Evolutionary conservation across 495 filamentous ascomycete genomes (phyloP).

Genomic region (Lasiosphaeria miniovina): DNA sequence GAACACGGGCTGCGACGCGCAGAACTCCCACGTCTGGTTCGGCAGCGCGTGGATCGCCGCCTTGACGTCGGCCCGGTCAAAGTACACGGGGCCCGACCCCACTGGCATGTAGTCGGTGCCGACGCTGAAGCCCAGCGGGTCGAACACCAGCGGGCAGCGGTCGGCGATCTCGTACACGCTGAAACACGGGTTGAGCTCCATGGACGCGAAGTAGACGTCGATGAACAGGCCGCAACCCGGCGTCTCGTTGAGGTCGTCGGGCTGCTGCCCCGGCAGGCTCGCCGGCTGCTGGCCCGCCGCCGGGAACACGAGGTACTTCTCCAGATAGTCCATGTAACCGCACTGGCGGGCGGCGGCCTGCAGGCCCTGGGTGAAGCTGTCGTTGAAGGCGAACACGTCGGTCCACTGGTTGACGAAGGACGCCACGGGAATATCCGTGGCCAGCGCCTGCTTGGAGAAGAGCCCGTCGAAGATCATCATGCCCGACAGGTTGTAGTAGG

Average conservation of each 20-base stretch:
- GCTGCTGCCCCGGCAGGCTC: slow-evolving; percentile 23
- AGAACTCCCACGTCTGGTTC: slow-evolving; percentile 59
- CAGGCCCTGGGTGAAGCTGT: slow-evolving; percentile 60
- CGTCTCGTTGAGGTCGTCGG: slow-evolving; percentile 26
- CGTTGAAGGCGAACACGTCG: slow-evolving; percentile 64
- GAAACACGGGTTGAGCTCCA: slow-evolving; percentile 75
- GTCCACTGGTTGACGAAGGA: slow-evolving; percentile 64
- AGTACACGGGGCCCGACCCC: slow-evolving; percentile 61
- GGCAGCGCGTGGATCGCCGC: slow-evolving; percentile 65
- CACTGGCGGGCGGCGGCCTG: slow-evolving; percentile 58
- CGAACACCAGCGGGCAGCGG: slow-evolving; percentile 71
- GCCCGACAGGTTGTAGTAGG: slow-evolving; percentile 65
- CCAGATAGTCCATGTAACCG: slow-evolving; percentile 65
- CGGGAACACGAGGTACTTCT: slow-evolving; percentile 65
- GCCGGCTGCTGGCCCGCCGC: slow-evolving; percentile 60
- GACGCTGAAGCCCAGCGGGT: slow-evolving; percentile 72
- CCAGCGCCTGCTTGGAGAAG: slow-evolving; percentile 53
- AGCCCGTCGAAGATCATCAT: slow-evolving; percentile 73
- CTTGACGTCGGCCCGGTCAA: slow-evolving; percentile 77
- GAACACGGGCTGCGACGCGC: slow-evolving; percentile 55
- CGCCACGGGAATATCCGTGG: slow-evolving; percentile 56
- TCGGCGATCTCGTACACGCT: slow-evolving; percentile 74
- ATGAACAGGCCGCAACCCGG: slow-evolving; percentile 55
- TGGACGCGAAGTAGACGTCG: slow-evolving; percentile 55
- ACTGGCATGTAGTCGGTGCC: slow-evolving; percentile 47